Evolutionary conservation across 768 basidiomycete species (phyloP).

Genomic region (Cystofilobasidium bisporidii): DNA sequence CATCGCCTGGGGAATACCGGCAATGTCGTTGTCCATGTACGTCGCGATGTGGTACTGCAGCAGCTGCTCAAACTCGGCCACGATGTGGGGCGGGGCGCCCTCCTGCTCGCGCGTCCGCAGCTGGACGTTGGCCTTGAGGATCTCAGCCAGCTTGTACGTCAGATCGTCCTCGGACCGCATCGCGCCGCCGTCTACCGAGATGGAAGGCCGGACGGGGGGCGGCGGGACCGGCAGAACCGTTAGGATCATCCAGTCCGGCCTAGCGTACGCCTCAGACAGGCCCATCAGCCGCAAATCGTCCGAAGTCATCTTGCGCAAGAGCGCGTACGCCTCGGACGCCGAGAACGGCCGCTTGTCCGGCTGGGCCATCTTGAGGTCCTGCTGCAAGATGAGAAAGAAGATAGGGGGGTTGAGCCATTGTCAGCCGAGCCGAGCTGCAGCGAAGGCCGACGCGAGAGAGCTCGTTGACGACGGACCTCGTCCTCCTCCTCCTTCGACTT

Average conservation of each 20-base stretch:
- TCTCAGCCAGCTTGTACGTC: slow-evolving; percentile 94
- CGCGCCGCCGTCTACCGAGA: slow-evolving; percentile 90
- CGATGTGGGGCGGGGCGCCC: slow-evolving; percentile 90
- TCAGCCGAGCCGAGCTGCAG: background rate
- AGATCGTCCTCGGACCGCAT: slow-evolving; percentile 97
- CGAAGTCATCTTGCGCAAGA: slow-evolving; percentile 91
- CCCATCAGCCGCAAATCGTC: slow-evolving; percentile 80
- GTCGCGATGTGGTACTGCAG: slow-evolving; percentile 99
- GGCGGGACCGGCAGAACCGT: slow-evolving; percentile 97
- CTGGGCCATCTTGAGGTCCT: slow-evolving; percentile 34
- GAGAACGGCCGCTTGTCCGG: slow-evolving; percentile 51
- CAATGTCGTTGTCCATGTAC: slow-evolving; percentile 99
- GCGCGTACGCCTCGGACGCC: slow-evolving; percentile 79
- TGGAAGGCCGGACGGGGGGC: slow-evolving; percentile 94
- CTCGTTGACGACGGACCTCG: slow-evolving; percentile 47
- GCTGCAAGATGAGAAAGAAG: no score
- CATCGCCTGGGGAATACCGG: slow-evolving; percentile 90
- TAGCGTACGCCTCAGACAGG: slow-evolving; percentile 86
- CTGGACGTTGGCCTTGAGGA: slow-evolving; percentile 88
- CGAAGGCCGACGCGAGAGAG: background rate
- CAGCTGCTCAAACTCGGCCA: slow-evolving; percentile 89
- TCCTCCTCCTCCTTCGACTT: slow-evolving; percentile 80
- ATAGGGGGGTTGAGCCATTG: no score
- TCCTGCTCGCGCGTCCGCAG: slow-evolving; percentile 89
- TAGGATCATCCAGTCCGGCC: slow-evolving; percentile 99